Evolutionary conservation across 2,329 filamentous ascomycete species (phyloP).

Genomic region (Fusarium azukiicola): DNA sequence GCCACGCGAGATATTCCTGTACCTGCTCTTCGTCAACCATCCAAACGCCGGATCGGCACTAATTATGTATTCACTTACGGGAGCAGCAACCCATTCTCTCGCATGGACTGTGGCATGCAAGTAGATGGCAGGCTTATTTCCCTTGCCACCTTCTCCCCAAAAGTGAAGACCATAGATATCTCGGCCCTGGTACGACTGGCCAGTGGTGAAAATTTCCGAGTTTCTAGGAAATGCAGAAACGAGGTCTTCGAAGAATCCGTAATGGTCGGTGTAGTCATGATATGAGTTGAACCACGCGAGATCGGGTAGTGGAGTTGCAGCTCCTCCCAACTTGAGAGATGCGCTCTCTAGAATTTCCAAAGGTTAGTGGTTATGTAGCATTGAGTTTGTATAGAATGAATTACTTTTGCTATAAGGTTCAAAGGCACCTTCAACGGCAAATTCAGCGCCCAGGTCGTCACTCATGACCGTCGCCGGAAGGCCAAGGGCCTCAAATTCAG

Average conservation of each 20-base stretch:
- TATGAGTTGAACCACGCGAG: conserved; percentile 73
- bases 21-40: conserved; percentile 49
- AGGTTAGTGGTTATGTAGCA: neutral
- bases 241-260: conserved; percentile 70
- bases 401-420: conserved; percentile 40
- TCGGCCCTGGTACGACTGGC: conserved; percentile 70
- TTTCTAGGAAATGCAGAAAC: conserved; percentile 65
- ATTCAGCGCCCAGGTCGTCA: conserved; percentile 51
- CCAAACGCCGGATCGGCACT: too few species aligned
- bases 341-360: neutral
- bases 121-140: conserved; percentile 72
- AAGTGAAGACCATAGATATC: conserved; percentile 81
- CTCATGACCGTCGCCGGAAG: conserved; percentile 46
- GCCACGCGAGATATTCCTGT: conserved; percentile 74
- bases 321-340: neutral
- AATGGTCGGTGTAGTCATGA: conserved; percentile 73
- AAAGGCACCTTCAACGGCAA: conserved; percentile 46
- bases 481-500: conserved; percentile 46
- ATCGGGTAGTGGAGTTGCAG: conserved; percentile 26
- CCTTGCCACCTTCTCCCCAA: conserved; percentile 69
- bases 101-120: conserved; percentile 79
- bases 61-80: conserved; percentile 43
- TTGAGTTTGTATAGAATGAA: neutral
- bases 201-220: conserved; percentile 71
- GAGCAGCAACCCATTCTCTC: conserved; percentile 78